phyloP scores from a whole-genome alignment of 2,329 filamentous ascomycete species.

The Tolypocladium inflatum region DNA sequence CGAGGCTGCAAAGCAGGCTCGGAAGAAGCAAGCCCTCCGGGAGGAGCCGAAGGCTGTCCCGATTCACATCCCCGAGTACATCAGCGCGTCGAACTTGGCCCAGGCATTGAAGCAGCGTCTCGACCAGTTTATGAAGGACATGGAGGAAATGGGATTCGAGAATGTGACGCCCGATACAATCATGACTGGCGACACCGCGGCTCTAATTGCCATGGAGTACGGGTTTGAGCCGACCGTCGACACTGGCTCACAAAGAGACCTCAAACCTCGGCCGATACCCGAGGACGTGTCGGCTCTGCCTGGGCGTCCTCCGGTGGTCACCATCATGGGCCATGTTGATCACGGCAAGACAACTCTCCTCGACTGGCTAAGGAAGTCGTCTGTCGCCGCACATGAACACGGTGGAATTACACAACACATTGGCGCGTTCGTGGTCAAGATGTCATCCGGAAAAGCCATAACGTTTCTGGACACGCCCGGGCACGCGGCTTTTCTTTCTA shows the following conservation, averaged over 20 bases:
- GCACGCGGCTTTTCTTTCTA: slow-evolving; percentile 88
- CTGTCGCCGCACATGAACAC: slow-evolving; percentile 82
- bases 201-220: slow-evolving; percentile 84
- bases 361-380: slow-evolving; percentile 88
- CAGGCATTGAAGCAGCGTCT: slow-evolving; percentile 62
- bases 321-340: slow-evolving; percentile 98
- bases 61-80: slow-evolving; percentile 81
- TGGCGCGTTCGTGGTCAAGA: slow-evolving; percentile 85
- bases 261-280: slow-evolving; percentile 58
- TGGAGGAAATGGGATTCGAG: slow-evolving; percentile 84
- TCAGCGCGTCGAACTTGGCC: slow-evolving; percentile 78
- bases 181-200: slow-evolving; percentile 82
- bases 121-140: slow-evolving; percentile 61
- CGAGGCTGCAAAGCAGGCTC: slow-evolving; percentile 32
- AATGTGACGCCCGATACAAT: slow-evolving; percentile 75
- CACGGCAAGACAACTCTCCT: slow-evolving; percentile 96
- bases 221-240: slow-evolving; percentile 81
- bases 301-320: slow-evolving; percentile 80
- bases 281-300: slow-evolving; percentile 62
- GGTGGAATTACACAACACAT: slow-evolving; percentile 98
- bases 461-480: slow-evolving; percentile 97
- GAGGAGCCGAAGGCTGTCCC: slow-evolving; percentile 37
- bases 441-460: slow-evolving; percentile 80
- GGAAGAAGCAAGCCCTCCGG: slow-evolving; percentile 28
- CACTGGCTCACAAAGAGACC: slow-evolving; percentile 54